Evolutionary conservation across 768 basidiomycete species (phyloP).

Genomic region (Tulasnella sp.): DNA sequence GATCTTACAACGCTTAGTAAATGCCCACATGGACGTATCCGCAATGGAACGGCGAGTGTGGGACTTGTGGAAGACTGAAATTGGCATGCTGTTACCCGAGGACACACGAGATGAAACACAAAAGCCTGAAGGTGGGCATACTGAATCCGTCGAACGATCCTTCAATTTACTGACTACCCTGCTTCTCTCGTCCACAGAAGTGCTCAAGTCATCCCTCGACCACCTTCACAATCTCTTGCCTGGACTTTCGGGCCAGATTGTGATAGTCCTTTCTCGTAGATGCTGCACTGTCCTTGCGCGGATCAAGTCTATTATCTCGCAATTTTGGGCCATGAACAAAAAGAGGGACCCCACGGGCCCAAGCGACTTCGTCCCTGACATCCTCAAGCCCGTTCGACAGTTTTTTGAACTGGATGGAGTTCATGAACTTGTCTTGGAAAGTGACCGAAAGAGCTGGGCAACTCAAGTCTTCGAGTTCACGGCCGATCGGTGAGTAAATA

Average conservation of each 20-base stretch:
- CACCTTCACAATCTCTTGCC: slow-evolving; percentile 46
- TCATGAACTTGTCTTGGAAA: slow-evolving; percentile 51
- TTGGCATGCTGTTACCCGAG: slow-evolving; percentile 50
- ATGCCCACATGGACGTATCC: slow-evolving; percentile 61
- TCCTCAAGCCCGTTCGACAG: slow-evolving; percentile 69
- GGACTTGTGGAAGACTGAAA: slow-evolving; percentile 61
- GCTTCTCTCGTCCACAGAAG: slow-evolving; percentile 22
- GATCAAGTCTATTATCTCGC: slow-evolving; percentile 81
- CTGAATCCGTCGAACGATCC: not conserved
- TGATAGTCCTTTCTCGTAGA: slow-evolving; percentile 64
- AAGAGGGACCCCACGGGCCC: slow-evolving; percentile 64
- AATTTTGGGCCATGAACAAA: slow-evolving; percentile 78
- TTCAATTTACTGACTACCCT: not conserved
- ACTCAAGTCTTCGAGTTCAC: slow-evolving; percentile 30
- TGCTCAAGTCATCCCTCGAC: slow-evolving; percentile 46
- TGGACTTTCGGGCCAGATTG: slow-evolving; percentile 54
- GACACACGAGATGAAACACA: slow-evolving; percentile 31
- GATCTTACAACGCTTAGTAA: slow-evolving; percentile 55
- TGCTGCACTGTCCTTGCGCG: slow-evolving; percentile 78
- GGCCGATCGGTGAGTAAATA: slow-evolving; percentile 27
- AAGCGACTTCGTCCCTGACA: slow-evolving; percentile 75
- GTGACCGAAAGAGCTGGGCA: slow-evolving; percentile 32
- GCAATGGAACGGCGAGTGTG: slow-evolving; percentile 45
- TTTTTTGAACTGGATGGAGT: slow-evolving; percentile 62
- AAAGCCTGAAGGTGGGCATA: slow-evolving; percentile 45